Conservation (phyloP, 768 basidiomycete genomes). For the Termitomyces sp. region DNA sequence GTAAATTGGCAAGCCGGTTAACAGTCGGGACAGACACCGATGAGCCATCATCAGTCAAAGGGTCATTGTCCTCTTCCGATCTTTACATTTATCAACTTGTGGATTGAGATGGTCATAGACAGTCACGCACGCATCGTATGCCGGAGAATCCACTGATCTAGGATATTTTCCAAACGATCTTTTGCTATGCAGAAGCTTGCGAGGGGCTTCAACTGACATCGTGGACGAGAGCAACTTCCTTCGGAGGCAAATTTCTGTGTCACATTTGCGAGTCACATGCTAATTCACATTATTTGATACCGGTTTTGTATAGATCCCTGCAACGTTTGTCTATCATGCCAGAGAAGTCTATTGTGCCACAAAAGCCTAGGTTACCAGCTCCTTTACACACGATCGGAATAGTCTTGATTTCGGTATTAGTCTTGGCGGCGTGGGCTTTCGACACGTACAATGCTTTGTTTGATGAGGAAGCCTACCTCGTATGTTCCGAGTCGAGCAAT, state of each 20-base stretch:
- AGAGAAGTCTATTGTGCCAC: conserved; percentile 3
- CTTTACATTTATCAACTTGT: conserved; percentile 28
- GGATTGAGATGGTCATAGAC: background rate
- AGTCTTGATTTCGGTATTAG: conserved; percentile 7
- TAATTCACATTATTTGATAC: no score
- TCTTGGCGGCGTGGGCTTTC: conserved; percentile 8
- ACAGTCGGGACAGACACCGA: conserved; percentile 39
- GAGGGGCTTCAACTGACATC: conserved; percentile 22
- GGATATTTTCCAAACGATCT: conserved; percentile 70
- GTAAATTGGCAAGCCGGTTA: conserved; percentile 18
- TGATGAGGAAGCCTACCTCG: conserved; percentile 31
- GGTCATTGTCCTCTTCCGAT: conserved; percentile 87
- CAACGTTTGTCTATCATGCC: conserved; percentile 8
- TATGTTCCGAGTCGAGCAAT: conserved; percentile 47
- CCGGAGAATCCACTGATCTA: conserved; percentile 59
- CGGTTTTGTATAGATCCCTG: no score
- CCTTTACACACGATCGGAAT: background rate
- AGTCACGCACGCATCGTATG: conserved; percentile 58
- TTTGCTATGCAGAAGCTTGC: conserved; percentile 48
- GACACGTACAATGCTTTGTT: conserved; percentile 24
- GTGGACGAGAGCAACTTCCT: background rate
- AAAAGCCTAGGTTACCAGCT: background rate
- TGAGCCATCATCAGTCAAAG: conserved; percentile 71
- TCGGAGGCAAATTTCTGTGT: conserved; percentile 11
- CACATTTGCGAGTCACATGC: conserved; percentile 5